Conservation (phyloP, 2,329 filamentous ascomycete species). For the Aspergillus piperis region DNA sequence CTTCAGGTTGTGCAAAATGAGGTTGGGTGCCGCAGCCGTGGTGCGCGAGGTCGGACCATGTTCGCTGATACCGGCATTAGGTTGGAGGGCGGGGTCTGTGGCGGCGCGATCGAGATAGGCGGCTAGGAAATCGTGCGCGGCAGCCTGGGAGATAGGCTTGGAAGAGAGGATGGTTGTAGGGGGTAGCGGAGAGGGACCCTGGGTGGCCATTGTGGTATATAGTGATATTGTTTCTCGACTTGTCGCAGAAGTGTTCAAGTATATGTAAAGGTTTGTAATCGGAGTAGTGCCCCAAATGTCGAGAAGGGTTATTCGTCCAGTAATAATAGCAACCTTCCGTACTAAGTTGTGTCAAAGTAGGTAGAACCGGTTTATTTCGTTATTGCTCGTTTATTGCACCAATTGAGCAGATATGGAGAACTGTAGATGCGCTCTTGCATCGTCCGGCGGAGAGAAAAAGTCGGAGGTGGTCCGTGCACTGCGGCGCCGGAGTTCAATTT, state of each 20-base stretch:
- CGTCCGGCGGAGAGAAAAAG: slow-evolving; percentile 12
- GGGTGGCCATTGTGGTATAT: slow-evolving; percentile 36
- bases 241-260: background rate
- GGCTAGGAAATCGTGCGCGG: slow-evolving; percentile 45
- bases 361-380: too few species aligned
- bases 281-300: background rate
- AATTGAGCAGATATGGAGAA: background rate
- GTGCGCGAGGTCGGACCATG: slow-evolving; percentile 46
- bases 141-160: slow-evolving; percentile 39
- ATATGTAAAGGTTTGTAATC: background rate
- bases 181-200: slow-evolving; percentile 40
- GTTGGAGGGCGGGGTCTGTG: slow-evolving; percentile 46
- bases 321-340: too few species aligned
- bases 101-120: slow-evolving; percentile 46
- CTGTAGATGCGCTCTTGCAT: slow-evolving; percentile 5
- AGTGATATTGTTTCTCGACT: background rate
- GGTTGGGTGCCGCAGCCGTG: slow-evolving; percentile 43
- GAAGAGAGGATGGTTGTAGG: slow-evolving; percentile 41
- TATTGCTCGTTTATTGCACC: background rate
- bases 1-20: slow-evolving; percentile 48
- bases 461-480: slow-evolving; percentile 33
- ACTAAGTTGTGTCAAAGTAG: too few species aligned
- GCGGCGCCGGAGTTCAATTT: slow-evolving; percentile 36
- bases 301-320: too few species aligned
- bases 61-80: slow-evolving; percentile 47